Percentiles rank a stretch among this genome's conserved stretches.
Conservation (phyloP, 768 basidiomycete genomes). For the Psilocybe tampanensis region DNA sequence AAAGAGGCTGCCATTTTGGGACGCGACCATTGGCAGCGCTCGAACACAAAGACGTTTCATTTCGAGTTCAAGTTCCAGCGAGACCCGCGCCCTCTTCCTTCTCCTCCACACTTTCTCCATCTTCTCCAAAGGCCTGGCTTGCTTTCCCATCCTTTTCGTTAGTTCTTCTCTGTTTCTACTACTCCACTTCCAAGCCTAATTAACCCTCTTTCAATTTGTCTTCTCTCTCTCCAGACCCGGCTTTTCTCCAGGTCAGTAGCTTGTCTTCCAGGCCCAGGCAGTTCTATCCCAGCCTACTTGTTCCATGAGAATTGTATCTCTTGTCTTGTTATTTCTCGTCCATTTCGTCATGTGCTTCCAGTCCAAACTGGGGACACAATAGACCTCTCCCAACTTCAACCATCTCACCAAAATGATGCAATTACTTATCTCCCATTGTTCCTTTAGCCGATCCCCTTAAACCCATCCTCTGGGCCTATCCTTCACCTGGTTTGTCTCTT, state of each 20-base stretch:
- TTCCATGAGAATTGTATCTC: slow-evolving; percentile 16
- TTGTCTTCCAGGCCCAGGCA: background rate
- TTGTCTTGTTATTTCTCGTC: background rate
- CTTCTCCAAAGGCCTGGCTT: slow-evolving; percentile 8
- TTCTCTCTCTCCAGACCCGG: slow-evolving; percentile 45
- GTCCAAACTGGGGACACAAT: slow-evolving; percentile 36
- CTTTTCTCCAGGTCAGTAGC: slow-evolving; percentile 57
- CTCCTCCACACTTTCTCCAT: background rate
- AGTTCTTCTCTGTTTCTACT: slow-evolving; percentile 12
- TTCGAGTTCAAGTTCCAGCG: background rate
- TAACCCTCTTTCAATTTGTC: slow-evolving; percentile 7
- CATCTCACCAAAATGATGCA: slow-evolving; percentile 10
- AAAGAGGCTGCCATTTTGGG: background rate
- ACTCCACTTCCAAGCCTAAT: background rate
- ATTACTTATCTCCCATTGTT: slow-evolving; percentile 31
- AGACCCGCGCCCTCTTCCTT: background rate
- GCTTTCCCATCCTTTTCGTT: slow-evolving; percentile 17
- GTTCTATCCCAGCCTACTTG: slow-evolving; percentile 38
- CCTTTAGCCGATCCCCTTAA: slow-evolving; percentile 28
- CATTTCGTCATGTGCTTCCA: slow-evolving; percentile 22
- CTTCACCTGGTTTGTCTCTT: slow-evolving; percentile 30
- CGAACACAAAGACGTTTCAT: slow-evolving; percentile 3
- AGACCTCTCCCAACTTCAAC: slow-evolving; percentile 23
- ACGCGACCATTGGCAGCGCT: slow-evolving; percentile 1
- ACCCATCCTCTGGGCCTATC: slow-evolving; percentile 29